phyloP scores from a whole-genome alignment of 2,329 filamentous ascomycete species.

The Diaporthe sp. region DNA sequence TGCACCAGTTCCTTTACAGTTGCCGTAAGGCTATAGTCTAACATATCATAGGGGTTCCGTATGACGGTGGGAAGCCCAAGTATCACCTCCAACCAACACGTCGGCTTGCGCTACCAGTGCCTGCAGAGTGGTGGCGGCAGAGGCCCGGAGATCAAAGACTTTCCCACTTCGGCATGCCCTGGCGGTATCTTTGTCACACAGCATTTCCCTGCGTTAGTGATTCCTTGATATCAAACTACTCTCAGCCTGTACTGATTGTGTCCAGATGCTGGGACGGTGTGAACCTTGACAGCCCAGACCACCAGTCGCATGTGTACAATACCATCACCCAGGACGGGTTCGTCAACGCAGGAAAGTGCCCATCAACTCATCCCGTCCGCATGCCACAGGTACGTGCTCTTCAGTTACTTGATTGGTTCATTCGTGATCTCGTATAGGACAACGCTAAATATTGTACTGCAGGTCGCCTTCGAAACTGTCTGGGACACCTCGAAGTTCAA shows the following conservation, averaged over 20 bases:
- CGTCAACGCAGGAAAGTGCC: constrained; percentile 45
- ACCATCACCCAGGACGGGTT: constrained; percentile 46
- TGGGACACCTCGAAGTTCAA: constrained; percentile 58
- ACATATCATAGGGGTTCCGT: constrained; percentile 52
- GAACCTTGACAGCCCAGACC: constrained; percentile 66
- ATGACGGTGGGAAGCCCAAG: constrained; percentile 55
- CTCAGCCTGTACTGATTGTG: constrained; percentile 45
- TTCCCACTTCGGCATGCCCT: constrained; percentile 56
- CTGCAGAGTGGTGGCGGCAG: constrained; percentile 50
- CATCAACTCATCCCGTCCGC: constrained; percentile 48
- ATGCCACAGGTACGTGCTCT: constrained; percentile 46
- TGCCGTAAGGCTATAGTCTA: not conserved
- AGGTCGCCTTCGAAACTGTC: constrained; percentile 58
- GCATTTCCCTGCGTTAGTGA: constrained; percentile 52
- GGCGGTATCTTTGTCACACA: constrained; percentile 53
- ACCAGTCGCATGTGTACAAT: constrained; percentile 54
- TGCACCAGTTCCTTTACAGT: not conserved
- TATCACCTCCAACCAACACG: constrained; percentile 39
- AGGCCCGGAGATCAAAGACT: constrained; percentile 42
- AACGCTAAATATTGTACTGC: not conserved
- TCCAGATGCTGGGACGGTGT: constrained; percentile 71
- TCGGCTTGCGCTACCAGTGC: constrained; percentile 50
- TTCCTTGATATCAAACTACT: constrained; percentile 59
- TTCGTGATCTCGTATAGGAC: no score
- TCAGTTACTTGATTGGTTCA: not conserved